Conservation (phyloP, 1,139 yeast genomes). For the Blastobotrys petasosporus region DNA sequence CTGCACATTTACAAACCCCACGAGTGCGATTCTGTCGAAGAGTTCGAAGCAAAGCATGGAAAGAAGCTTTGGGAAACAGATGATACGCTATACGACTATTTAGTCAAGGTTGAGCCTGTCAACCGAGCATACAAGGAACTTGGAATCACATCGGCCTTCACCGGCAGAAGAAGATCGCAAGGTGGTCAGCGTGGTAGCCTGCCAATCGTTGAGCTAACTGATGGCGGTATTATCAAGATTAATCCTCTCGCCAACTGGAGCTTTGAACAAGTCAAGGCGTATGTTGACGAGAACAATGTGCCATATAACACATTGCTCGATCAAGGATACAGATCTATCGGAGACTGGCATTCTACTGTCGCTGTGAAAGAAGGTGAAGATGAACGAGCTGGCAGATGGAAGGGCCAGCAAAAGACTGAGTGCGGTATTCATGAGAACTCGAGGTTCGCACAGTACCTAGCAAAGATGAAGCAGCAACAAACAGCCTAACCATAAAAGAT, state of each 20-base stretch:
- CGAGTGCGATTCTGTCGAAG: slow-evolving; percentile 51
- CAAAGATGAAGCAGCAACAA: slow-evolving; percentile 5
- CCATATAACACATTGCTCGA: slow-evolving; percentile 84
- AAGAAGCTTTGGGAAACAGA: slow-evolving; percentile 77
- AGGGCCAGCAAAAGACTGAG: slow-evolving; percentile 86
- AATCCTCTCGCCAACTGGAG: slow-evolving; percentile 88
- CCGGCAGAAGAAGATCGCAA: slow-evolving; percentile 88
- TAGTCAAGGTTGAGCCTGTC: slow-evolving; percentile 90
- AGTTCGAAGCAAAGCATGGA: slow-evolving; percentile 65
- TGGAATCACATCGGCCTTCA: slow-evolving; percentile 72
- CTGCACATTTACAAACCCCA: slow-evolving; percentile 63
- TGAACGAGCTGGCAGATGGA: slow-evolving; percentile 96
- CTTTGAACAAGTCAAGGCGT: slow-evolving; percentile 62
- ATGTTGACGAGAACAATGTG: slow-evolving; percentile 63
- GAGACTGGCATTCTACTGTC: slow-evolving; percentile 92
- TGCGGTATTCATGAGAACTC: slow-evolving; percentile 90
- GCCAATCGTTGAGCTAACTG: slow-evolving; percentile 71
- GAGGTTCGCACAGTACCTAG: slow-evolving; percentile 57
- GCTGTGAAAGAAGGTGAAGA: slow-evolving; percentile 92
- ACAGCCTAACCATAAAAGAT: too few relatives aligned
- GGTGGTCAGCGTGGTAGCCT: slow-evolving; percentile 78
- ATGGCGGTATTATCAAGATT: slow-evolving; percentile 68
- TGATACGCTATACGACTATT: slow-evolving; percentile 74
- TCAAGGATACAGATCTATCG: slow-evolving; percentile 83
- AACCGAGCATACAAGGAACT: slow-evolving; percentile 75